phyloP scores from a whole-genome alignment of 2,329 filamentous ascomycete species.

The Decorospora gaudefroyi region DNA sequence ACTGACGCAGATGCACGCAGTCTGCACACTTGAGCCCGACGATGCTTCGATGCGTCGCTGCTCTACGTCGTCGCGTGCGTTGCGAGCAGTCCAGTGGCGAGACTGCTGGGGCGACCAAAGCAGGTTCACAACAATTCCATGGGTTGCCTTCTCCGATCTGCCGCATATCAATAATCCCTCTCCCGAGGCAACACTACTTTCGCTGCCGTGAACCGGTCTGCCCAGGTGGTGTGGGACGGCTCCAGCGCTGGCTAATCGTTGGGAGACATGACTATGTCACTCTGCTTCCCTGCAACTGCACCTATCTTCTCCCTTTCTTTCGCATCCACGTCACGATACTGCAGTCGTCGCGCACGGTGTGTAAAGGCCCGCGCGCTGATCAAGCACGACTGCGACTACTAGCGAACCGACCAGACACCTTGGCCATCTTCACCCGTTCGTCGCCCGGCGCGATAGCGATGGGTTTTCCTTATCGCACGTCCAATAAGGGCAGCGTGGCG shows the following conservation, averaged over 20 bases:
- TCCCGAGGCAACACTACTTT: conserved; percentile 6
- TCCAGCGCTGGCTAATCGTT: background rate
- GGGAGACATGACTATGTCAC: no score
- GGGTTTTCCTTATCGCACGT: conserved; percentile 17
- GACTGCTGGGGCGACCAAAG: conserved; percentile 14
- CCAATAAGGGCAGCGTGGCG: conserved; percentile 35
- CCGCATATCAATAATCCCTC: conserved; percentile 19
- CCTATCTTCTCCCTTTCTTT: background rate
- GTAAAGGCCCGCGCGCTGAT: conserved; percentile 32
- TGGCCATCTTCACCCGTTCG: conserved; percentile 22
- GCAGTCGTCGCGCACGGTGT: conserved; percentile 13
- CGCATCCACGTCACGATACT: conserved; percentile 29
- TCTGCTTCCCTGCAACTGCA: no score
- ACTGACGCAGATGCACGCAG: conserved; percentile 5
- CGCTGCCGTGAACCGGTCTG: no score
- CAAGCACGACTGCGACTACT: conserved; percentile 38
- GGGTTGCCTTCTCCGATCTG: conserved; percentile 15
- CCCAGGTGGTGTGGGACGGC: no score
- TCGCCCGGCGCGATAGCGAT: conserved; percentile 32
- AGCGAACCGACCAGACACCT: conserved; percentile 27
- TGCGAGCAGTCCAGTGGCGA: conserved; percentile 14
- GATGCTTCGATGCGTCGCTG: background rate
- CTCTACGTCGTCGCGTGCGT: background rate
- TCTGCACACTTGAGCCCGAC: conserved; percentile 5
- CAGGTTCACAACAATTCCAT: no score